phyloP scores from a whole-genome alignment of 371 early-diverging fungal genomes.

The Haplosporangium sp. region DNA sequence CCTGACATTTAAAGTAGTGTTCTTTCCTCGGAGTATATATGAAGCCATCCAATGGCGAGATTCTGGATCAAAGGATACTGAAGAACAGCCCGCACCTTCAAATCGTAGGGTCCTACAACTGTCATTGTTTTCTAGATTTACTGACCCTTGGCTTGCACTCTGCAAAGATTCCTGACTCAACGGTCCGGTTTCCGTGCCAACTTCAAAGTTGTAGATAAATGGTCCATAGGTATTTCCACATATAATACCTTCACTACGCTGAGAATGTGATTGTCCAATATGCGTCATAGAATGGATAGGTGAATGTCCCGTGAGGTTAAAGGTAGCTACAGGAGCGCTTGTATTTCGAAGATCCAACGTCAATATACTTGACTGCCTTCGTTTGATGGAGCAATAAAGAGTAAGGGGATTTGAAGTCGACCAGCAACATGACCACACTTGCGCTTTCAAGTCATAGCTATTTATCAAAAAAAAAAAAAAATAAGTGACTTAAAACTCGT shows the following conservation, averaged over 20 bases:
- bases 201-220: conserved; percentile 33
- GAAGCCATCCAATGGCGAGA: conserved; percentile 49
- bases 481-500: not conserved
- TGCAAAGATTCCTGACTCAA: conserved; percentile 16
- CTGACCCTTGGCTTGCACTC: conserved; percentile 12
- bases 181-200: not conserved
- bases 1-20: conserved; percentile 24
- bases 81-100: conserved; percentile 23
- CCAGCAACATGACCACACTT: conserved; percentile 53
- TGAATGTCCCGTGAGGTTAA: conserved; percentile 31
- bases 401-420: conserved; percentile 29
- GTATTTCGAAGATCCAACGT: conserved; percentile 39
- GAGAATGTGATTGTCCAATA: conserved; percentile 15
- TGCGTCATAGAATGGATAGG: conserved; percentile 47
- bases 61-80: conserved; percentile 29
- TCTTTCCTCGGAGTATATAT: conserved; percentile 19
- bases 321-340: conserved; percentile 11
- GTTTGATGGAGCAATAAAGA: conserved; percentile 37
- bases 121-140: not conserved
- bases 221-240: conserved; percentile 43
- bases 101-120: conserved; percentile 9
- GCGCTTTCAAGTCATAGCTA: conserved; percentile 33
- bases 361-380: conserved; percentile 23
- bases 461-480: not conserved
- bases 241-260: conserved; percentile 30